These are phyloP conservation scores for Xylaria sp. DNA, from an alignment of 2,329 filamentous ascomycete species.

Conservation along the genomic window DNA sequence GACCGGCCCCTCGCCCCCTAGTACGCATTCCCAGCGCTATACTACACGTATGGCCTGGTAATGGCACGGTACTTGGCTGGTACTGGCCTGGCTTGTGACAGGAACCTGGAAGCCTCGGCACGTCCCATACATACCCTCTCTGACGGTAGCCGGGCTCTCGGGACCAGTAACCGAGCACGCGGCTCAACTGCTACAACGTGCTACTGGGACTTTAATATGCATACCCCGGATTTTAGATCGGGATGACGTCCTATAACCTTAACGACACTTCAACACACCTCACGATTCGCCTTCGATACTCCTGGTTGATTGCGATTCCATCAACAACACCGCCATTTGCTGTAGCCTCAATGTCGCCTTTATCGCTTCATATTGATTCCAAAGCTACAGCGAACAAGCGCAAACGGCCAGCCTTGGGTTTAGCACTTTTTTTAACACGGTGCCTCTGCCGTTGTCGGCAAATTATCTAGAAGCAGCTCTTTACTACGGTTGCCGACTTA, in stretches of 20 bases:
- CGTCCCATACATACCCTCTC: too few relatives aligned
- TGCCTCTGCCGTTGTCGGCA: background rate
- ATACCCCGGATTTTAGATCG: constrained; percentile 20
- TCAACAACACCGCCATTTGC: background rate
- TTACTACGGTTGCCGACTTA: background rate
- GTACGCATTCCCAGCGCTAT: too few relatives aligned
- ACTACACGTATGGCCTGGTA: too few relatives aligned
- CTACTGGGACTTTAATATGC: constrained; percentile 9
- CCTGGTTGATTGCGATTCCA: background rate
- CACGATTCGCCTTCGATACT: background rate
- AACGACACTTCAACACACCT: background rate
- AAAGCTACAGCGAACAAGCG: background rate
- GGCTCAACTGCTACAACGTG: constrained; percentile 13
- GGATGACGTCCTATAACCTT: constrained; percentile 10
- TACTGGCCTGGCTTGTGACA: background rate
- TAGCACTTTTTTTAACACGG: background rate
- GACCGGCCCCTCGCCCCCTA: too few relatives aligned
- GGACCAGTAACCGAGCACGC: constrained; percentile 1
- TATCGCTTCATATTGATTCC: background rate
- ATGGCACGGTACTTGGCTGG: too few relatives aligned
- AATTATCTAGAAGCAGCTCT: background rate
- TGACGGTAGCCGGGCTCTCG: background rate
- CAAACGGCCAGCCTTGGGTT: background rate
- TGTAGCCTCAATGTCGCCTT: background rate
- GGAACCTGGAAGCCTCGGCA: background rate